Evolutionary conservation across 202 grass and related monocot species (phyloP), one percentile per base, ranked within the genome.

Genomic region (Bolboschoenoplectus hybrid): DNA sequence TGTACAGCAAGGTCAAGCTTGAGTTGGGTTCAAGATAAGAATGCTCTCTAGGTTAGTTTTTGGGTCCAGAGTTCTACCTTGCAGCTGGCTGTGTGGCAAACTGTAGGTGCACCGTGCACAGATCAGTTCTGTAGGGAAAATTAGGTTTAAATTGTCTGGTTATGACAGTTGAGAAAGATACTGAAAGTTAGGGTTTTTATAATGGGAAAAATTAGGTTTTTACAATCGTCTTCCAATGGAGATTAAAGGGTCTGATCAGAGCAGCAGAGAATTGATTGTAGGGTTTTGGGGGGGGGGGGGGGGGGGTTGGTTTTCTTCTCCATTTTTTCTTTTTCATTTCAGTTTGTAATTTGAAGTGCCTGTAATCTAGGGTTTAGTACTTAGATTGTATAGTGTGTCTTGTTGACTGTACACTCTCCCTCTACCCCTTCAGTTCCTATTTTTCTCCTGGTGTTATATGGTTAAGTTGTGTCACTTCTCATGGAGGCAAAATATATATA

Each of bases 1-100:
- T 67, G 7, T 52, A 63, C 12, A 82, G 86, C 74, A 69, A 10
- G 77, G 83, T 82, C 16, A 88, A 86, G 19, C 50, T 87, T 9
- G 86, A 89, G 62, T 85, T 86, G 5, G 85, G 88, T 38, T 89
- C 82, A 55, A 71, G 88, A 51, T 89, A 65, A 36, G 14, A 51
- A 34, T 60, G 10, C 68, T 1, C 64, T 68, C 86, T 50, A 62
- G 45, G 50, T 61, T 72, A 47, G 51, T 40, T 60, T 46, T 17
- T 16, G 47, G 17, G 7, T 81, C 20, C 1, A 74, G 73, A 10
- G 11, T 80, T 86, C 49, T 76, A 51, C 65, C 10, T 6, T 52
- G 50, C 52, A 40, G 20, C 45, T 79, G 85, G 81, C 39, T 41
- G 82, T 34, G 74, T 88, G 52, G 56, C 12, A 6, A 84, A 89